Evolutionary conservation across 208 protist species (phyloP), one percentile per base, ranked within the genome.

Genomic region (Wallacemonas sp.): DNA sequence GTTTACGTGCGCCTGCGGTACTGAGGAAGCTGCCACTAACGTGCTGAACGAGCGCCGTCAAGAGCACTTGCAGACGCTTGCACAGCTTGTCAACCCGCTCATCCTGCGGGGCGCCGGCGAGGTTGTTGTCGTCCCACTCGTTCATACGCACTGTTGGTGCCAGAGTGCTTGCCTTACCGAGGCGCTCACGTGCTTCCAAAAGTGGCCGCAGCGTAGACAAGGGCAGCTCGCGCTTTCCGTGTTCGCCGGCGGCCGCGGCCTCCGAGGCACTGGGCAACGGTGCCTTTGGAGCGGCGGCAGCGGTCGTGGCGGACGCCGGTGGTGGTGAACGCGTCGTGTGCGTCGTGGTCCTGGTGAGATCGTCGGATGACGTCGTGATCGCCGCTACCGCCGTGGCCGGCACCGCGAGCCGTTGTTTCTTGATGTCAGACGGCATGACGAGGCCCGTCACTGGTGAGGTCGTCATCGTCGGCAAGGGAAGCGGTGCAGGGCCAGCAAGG

Each of bases 31-130:
- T 81, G 34, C 76, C 70, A 26, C 72, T 87, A 46, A 91, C 52
- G 53, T 60, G 61, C 74, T 95, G 89, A 46, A 81, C 62, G 36
- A 95, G 71, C 0, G 62, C 67, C 12, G 76, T 71, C n/a, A 92
- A 33, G 2, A 37, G 36, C 37, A 53, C 73, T 26, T 57, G 48
- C 3, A 93, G 46, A 3, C 69, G 66, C n/a, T 33, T 53, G 66
- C 73, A 89, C 37, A 82, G 68, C 58, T 78, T 61, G 46, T 74
- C 69, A 22, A 79, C 79, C 30, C 68, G 59, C 30, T 38, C 55
- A 44, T 90, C 84, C 54, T 77, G 69, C 29, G 78, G 73, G 19
- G 85, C 78, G n/a, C 80, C 86, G 22, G 63, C 61, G 30, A 76
- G 54, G 68, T 90, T 68, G 60, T 83, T 79, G 54, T 19, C 63